These are phyloP conservation scores for Dipodascus geniculatus DNA, from an alignment of 805 yeast genomes.

Conservation along the genomic window DNA sequence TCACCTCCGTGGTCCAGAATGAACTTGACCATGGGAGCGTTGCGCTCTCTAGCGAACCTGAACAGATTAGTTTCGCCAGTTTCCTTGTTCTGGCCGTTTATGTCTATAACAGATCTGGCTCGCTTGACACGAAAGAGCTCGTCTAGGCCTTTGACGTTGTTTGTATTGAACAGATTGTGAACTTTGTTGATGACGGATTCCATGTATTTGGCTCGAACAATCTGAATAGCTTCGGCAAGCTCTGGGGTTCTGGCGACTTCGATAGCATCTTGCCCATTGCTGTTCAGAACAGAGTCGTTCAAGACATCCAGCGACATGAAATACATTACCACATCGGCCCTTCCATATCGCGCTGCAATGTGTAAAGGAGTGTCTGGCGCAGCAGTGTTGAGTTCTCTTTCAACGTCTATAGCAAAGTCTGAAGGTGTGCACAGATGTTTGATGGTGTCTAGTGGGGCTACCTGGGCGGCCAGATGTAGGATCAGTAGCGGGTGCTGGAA, in stretches of 20 bases:
- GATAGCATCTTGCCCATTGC: conserved; percentile 65
- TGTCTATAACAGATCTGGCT: conserved; percentile 70
- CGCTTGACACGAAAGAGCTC: conserved; percentile 57
- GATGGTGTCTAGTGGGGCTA: conserved; percentile 52
- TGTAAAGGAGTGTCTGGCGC: conserved; percentile 91
- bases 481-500: not conserved
- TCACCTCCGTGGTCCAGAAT: conserved; percentile 88
- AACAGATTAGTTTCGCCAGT: conserved; percentile 89
- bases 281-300: conserved; percentile 73
- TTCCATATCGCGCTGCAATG: conserved; percentile 62
- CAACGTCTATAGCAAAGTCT: conserved; percentile 52
- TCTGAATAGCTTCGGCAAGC: conserved; percentile 67
- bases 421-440: conserved; percentile 24
- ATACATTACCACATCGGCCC: conserved; percentile 64
- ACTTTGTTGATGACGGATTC: conserved; percentile 63
- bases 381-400: conserved; percentile 32
- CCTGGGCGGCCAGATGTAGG: conserved; percentile 79
- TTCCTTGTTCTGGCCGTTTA: conserved; percentile 89
- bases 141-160: conserved; percentile 60
- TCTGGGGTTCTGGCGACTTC: conserved; percentile 51
- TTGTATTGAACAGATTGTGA: conserved; percentile 54
- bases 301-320: conserved; percentile 52
- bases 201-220: conserved; percentile 66
- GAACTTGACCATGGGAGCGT: conserved; percentile 79
- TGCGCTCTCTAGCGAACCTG: conserved; percentile 72